Evolutionary conservation across 1,284 basidiomycete species (phyloP).

Genomic region (Austroboletus niveus): DNA sequence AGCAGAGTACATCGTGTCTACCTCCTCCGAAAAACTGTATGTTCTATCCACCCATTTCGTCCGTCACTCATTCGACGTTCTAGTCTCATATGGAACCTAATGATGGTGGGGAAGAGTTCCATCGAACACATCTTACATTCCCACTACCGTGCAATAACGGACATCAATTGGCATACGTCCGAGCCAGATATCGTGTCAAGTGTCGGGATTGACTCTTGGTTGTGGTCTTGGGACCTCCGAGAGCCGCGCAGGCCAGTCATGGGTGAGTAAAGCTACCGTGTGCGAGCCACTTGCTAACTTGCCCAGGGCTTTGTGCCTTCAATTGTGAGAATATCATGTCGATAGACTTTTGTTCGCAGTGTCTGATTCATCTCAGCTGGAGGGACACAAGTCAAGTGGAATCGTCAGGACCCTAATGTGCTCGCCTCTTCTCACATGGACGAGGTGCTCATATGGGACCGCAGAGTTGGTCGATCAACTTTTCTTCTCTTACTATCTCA

Average conservation of each 20-base stretch:
- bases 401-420: slow-evolving; percentile 79
- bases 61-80: slow-evolving; percentile 6
- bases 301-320: slow-evolving; percentile 67
- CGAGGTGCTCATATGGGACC: slow-evolving; percentile 85
- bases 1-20: slow-evolving; percentile 91
- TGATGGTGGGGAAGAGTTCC: slow-evolving; percentile 65
- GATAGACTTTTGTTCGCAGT: neutral
- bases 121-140: slow-evolving; percentile 80
- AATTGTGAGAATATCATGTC: slow-evolving; percentile 48
- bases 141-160: slow-evolving; percentile 91
- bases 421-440: slow-evolving; percentile 87
- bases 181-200: slow-evolving; percentile 77
- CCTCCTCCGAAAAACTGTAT: slow-evolving; percentile 89
- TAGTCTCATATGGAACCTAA: slow-evolving; percentile 92
- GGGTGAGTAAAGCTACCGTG: slow-evolving; percentile 38
- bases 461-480: slow-evolving; percentile 51
- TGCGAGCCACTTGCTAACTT: slow-evolving; percentile 9
- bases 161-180: slow-evolving; percentile 92
- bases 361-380: slow-evolving; percentile 46
- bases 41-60: slow-evolving; percentile 21
- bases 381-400: slow-evolving; percentile 97
- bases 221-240: slow-evolving; percentile 88
- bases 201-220: slow-evolving; percentile 78
- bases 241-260: slow-evolving; percentile 62
- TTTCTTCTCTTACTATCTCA: slow-evolving; percentile 6